Evolutionary conservation across 2,329 filamentous ascomycete species (phyloP).

Genomic region (Onygena corvina): DNA sequence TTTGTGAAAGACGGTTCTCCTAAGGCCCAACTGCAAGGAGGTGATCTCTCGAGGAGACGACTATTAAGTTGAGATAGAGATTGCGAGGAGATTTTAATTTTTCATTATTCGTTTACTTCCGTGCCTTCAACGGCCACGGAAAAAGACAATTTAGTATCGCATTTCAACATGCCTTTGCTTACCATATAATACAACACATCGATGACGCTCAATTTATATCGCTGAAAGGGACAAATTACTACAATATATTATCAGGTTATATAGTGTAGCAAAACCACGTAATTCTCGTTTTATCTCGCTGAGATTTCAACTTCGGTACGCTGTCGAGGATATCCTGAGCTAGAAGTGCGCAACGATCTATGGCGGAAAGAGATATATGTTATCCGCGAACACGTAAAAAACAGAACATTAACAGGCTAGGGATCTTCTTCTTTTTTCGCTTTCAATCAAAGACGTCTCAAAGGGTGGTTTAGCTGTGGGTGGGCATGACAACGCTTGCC

Average conservation of each 20-base stretch:
- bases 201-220: conserved; percentile 1
- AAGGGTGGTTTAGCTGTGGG: conserved; percentile 31
- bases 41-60: conserved; percentile 43
- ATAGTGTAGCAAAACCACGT: background rate
- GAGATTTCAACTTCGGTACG: background rate
- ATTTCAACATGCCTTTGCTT: background rate
- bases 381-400: conserved; percentile 4
- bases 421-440: background rate
- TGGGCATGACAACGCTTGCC: conserved; percentile 82
- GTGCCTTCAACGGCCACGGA: background rate
- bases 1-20: conserved; percentile 37
- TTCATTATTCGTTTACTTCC: background rate
- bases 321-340: conserved; percentile 3
- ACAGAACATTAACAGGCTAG: background rate
- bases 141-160: background rate
- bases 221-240: background rate
- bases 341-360: conserved; percentile 4
- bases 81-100: background rate
- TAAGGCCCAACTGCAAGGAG: conserved; percentile 37
- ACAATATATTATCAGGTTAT: background rate
- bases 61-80: conserved; percentile 28
- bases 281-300: background rate
- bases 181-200: background rate
- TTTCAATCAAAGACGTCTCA: background rate
- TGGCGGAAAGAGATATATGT: conserved; percentile 1